Evolutionary conservation across 2,329 filamentous ascomycete genomes (phyloP), one percentile per base, ranked within the genome.

Genomic region (Clonostachys chloroleuca): DNA sequence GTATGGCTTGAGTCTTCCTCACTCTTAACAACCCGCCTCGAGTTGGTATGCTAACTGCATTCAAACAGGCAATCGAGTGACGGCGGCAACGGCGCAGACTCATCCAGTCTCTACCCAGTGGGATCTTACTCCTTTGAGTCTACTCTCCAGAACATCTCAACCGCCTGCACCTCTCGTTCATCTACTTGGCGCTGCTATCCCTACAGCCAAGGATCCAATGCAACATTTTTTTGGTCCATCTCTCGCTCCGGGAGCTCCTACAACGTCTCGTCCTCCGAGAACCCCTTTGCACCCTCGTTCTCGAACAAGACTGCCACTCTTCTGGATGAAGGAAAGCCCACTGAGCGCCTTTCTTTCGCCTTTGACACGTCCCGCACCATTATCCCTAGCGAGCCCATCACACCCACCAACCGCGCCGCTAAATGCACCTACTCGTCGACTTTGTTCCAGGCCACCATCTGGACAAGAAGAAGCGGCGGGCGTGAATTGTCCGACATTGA

Each of bases 211-310:
- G 65, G 69, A 17, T 65, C 66, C 5, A 59, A 72, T 5, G 70
- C 77, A 0, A 77, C 73, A 7, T 85, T 86, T 61, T 73, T 78
- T 59, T 87, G 83, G 83, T 70, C 77, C 49, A 81, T 88, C 48
- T 62, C 63, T 3, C 57, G 67, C 5, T 51, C 57, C n/a, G 65
- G 68, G 40, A 24, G 42, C 34, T 53, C 59, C 13, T 59, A 81
- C 42, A 35, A 18, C 16, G 40, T 49, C 39, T 46, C 47, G 10
- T 78, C 78, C 3, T 70, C 69, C 18, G 63, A 72, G 30, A 81
- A 81, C 53, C 74, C 75, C 2, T 80, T 84, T 53, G 69, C 70
- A 33, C 74, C 83, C 5, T 64, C 67, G 5, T 86, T 88, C 64
- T 56, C 65, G 41, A 75, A 81, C 55, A 57, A 71, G 36, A 62